Conservation (phyloP, 2,329 filamentous ascomycete genomes). For the Blastomyces silverae region DNA sequence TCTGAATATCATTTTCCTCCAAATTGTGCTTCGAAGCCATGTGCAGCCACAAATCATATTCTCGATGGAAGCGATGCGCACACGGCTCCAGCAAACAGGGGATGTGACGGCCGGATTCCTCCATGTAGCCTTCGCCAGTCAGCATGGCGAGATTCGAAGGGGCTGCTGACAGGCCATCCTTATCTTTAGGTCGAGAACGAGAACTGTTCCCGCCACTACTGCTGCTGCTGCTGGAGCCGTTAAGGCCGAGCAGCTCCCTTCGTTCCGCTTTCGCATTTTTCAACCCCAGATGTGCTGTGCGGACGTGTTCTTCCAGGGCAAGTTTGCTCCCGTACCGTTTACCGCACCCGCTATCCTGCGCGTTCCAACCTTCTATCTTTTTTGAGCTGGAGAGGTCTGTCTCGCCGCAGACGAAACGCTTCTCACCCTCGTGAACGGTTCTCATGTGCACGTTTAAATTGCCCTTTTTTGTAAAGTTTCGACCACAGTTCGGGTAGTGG, state of each 20-base stretch:
- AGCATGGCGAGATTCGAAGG: constrained; percentile 43
- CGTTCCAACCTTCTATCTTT: constrained; percentile 58
- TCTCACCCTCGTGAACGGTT: constrained; percentile 65
- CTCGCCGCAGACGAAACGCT: constrained; percentile 70
- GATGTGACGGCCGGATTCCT: constrained; percentile 46
- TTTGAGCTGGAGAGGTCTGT: constrained; percentile 54
- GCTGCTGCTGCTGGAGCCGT: constrained; percentile 1
- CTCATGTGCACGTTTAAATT: constrained; percentile 76
- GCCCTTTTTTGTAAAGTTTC: constrained; percentile 73
- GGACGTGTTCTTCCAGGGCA: constrained; percentile 74
- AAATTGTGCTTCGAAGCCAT: constrained; percentile 41
- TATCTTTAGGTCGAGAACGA: constrained; percentile 11
- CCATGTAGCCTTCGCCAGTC: constrained; percentile 51
- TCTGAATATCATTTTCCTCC: constrained; percentile 37
- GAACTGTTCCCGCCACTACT: not conserved
- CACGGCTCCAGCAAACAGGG: constrained; percentile 48
- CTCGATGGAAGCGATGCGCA: constrained; percentile 49
- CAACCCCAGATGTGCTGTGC: constrained; percentile 69
- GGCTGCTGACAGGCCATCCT: constrained; percentile 24
- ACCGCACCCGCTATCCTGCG: constrained; percentile 61
- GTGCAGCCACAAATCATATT: constrained; percentile 54
- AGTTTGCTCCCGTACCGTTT: constrained; percentile 69
- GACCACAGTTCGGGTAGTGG: constrained; percentile 60
- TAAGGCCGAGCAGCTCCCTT: constrained; percentile 31
- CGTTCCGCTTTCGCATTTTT: constrained; percentile 39